phyloP scores from a whole-genome alignment of 192 early-diverging fungal genomes.

The Entomortierella chlamydospora region DNA sequence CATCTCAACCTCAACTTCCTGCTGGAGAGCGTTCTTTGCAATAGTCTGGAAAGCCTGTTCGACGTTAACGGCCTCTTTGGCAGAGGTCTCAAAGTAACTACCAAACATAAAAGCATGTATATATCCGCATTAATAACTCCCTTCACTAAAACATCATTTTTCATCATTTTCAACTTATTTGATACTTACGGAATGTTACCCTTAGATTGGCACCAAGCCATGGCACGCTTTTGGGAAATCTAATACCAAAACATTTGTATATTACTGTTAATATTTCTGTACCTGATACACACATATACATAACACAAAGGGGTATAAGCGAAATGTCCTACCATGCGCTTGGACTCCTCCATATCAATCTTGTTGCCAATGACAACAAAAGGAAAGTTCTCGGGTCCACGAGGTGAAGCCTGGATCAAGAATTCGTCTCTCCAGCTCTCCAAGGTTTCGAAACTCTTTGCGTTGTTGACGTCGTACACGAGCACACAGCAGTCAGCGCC shows the following conservation, averaged over 20 bases:
- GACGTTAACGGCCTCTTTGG: slow-evolving; percentile 98
- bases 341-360: slow-evolving; percentile 95
- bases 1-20: slow-evolving; percentile 91
- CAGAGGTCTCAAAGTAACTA: slow-evolving; percentile 97
- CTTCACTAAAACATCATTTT: not conserved
- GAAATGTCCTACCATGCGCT: slow-evolving; percentile 75
- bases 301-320: no score
- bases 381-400: slow-evolving; percentile 97
- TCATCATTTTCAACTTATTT: not conserved
- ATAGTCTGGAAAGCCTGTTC: slow-evolving; percentile 97
- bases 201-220: slow-evolving; percentile 97
- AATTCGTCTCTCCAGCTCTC: slow-evolving; percentile 99
- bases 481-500: slow-evolving; percentile 99
- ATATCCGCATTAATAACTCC: not conserved
- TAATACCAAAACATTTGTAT: slow-evolving; percentile 54
- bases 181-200: slow-evolving; percentile 83
- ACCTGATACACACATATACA: no score
- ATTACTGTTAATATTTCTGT: no score
- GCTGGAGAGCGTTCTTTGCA: slow-evolving; percentile 93
- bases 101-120: not conserved
- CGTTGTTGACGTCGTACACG: slow-evolving; percentile 96
- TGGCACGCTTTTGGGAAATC: slow-evolving; percentile 95
- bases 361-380: slow-evolving; percentile 99
- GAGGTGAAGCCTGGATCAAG: slow-evolving; percentile 92
- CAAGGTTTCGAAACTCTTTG: slow-evolving; percentile 94